Percentiles rank a stretch among this genome's conserved stretches.
Evolutionary conservation across 768 basidiomycete species (phyloP).

Genomic region (Leucosporidium scottii): DNA sequence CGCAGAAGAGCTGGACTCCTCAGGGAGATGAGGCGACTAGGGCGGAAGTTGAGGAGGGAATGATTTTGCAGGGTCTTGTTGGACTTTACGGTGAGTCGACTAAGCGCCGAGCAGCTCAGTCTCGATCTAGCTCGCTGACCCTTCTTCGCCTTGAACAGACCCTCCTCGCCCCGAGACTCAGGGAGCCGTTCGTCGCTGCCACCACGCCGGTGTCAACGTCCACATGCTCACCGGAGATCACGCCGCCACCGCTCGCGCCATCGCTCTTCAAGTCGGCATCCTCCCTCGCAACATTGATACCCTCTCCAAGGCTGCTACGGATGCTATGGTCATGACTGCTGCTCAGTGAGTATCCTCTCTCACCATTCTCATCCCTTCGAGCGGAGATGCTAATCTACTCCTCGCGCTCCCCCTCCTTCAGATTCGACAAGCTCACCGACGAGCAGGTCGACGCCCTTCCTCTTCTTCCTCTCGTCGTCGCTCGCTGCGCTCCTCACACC

Average conservation of each 20-base stretch:
- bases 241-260: slow-evolving; percentile 56
- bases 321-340: slow-evolving; percentile 32
- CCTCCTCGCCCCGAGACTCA: slow-evolving; percentile 53
- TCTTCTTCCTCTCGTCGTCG: slow-evolving; percentile 54
- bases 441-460: slow-evolving; percentile 50
- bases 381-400: slow-evolving; percentile 4
- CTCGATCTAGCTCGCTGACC: neutral
- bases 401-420: slow-evolving; percentile 11
- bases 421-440: slow-evolving; percentile 52
- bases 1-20: slow-evolving; percentile 38
- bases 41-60: slow-evolving; percentile 49
- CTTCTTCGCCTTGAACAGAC: slow-evolving; percentile 37
- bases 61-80: slow-evolving; percentile 50
- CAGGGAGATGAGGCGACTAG: slow-evolving; percentile 41
- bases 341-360: no score
- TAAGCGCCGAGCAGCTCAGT: no score
- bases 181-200: slow-evolving; percentile 51
- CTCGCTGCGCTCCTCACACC: slow-evolving; percentile 54
- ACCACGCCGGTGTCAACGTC: slow-evolving; percentile 51
- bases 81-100: slow-evolving; percentile 47
- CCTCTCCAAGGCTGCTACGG: slow-evolving; percentile 17
- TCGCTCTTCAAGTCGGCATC: slow-evolving; percentile 44
- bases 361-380: no score
- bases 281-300: neutral
- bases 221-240: slow-evolving; percentile 55